These are phyloP conservation scores for Phoma sp. DNA, from an alignment of 2,329 filamentous ascomycete genomes.

Conservation along the genomic window DNA sequence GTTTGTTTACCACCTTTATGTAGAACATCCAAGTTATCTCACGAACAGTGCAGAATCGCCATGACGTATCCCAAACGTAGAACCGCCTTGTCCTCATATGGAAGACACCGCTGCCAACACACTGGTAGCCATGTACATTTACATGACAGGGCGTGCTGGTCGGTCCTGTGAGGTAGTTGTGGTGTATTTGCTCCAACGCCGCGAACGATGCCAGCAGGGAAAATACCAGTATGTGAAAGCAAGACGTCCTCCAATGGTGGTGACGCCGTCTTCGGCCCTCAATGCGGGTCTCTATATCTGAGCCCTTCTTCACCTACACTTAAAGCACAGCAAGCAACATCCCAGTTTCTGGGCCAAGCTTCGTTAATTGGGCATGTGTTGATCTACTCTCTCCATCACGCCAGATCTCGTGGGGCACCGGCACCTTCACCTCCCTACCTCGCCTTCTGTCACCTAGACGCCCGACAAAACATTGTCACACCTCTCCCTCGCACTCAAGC, in stretches of 20 bases:
- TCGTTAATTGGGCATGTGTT: background rate
- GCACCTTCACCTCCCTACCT: conserved; percentile 6
- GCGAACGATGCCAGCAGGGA: background rate
- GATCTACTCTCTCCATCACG: background rate
- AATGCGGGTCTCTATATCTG: background rate
- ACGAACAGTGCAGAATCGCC: background rate
- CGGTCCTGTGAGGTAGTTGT: background rate
- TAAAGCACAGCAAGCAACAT: background rate
- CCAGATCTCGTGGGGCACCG: too few species aligned
- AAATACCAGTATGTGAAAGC: background rate
- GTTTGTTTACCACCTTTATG: background rate
- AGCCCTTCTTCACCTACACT: background rate
- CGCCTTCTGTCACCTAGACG: background rate
- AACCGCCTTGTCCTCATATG: background rate
- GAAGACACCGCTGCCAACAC: background rate
- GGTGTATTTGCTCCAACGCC: background rate
- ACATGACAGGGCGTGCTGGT: background rate
- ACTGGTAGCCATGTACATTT: background rate
- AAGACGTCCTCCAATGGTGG: background rate
- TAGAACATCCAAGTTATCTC: background rate
- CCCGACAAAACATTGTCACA: background rate
- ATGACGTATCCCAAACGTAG: background rate
- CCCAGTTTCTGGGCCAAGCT: background rate
- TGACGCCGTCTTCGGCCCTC: background rate
- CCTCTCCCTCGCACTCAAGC: background rate